Evolutionary conservation across 116 monocot species (phyloP).

Genomic region (Zostera marina): DNA sequence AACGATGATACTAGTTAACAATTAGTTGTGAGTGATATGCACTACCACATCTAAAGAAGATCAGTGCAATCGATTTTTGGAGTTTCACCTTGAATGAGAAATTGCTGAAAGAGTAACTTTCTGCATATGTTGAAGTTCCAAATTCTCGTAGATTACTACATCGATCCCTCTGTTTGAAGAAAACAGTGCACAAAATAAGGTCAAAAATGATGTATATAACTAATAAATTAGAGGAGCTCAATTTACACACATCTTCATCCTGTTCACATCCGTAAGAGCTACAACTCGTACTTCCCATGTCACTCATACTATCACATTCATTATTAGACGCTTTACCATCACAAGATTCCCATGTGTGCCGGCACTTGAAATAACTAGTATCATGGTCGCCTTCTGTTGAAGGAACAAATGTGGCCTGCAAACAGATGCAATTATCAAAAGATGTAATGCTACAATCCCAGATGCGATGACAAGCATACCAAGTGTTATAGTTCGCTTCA

Average conservation of each 20-base stretch:
- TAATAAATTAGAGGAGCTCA: neutral
- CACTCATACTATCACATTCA: constrained; percentile 29
- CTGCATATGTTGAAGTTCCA: constrained; percentile 14
- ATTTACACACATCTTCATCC: constrained; percentile 53
- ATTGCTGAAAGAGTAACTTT: constrained; percentile 87
- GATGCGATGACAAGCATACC: neutral
- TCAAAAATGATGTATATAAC: neutral
- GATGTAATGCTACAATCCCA: neutral
- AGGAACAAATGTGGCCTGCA: constrained; percentile 85
- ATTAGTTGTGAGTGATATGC: neutral
- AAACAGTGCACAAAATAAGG: neutral
- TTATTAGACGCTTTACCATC: constrained; percentile 13
- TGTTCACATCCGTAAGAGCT: constrained; percentile 35
- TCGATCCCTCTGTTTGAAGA: constrained; percentile 48
- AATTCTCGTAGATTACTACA: constrained; percentile 61
- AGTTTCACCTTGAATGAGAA: constrained; percentile 82
- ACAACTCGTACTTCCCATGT: constrained; percentile 48
- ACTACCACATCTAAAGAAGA: neutral
- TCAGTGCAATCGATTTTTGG: neutral
- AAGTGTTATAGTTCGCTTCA: neutral
- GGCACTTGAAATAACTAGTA: constrained; percentile 79
- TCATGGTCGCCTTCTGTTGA: constrained; percentile 69
- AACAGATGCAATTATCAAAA: constrained; percentile 1
- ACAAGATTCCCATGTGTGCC: constrained; percentile 55
- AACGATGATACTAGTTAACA: neutral